phyloP scores from a whole-genome alignment of 208 protist genomes.

The Naegleria gruberi region DNA sequence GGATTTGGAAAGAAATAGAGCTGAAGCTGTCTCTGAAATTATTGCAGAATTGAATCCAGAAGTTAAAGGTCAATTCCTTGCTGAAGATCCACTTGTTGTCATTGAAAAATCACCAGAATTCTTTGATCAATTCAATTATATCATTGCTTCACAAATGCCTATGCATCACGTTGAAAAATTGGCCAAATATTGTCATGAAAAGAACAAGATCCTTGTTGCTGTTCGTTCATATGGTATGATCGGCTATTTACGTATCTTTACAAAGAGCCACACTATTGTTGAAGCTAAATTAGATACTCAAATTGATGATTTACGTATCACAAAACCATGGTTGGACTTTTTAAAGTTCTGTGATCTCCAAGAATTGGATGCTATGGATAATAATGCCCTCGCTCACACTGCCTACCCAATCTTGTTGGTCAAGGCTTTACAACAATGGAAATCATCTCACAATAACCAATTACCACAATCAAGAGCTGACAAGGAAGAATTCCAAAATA shows the following conservation, averaged over 20 bases:
- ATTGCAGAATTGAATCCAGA: slow-evolving; percentile 10
- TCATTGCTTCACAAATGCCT: neutral
- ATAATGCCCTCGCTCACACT: neutral
- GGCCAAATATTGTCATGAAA: neutral
- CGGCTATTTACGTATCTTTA: neutral
- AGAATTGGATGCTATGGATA: neutral
- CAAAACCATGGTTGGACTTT: neutral
- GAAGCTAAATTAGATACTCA: slow-evolving; percentile 5
- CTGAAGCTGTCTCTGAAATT: neutral
- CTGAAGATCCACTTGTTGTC: neutral
- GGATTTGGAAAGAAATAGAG: neutral
- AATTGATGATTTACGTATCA: slow-evolving; percentile 4
- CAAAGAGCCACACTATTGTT: neutral
- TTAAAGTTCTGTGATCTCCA: neutral
- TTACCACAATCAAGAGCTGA: neutral
- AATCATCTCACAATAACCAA: neutral
- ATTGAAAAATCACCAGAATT: neutral
- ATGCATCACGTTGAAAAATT: neutral
- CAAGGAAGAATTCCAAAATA: neutral
- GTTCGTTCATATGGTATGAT: slow-evolving; percentile 20
- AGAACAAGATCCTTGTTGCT: neutral
- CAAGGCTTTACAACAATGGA: neutral
- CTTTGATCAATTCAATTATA: slow-evolving; percentile 12
- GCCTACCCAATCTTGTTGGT: neutral
- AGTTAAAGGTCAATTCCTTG: neutral